A percentile compares a stretch with the other conserved stretches of the same genome.
Evolutionary conservation across 306 rosid genomes (phyloP).

Genomic region (Malus sieversii): DNA sequence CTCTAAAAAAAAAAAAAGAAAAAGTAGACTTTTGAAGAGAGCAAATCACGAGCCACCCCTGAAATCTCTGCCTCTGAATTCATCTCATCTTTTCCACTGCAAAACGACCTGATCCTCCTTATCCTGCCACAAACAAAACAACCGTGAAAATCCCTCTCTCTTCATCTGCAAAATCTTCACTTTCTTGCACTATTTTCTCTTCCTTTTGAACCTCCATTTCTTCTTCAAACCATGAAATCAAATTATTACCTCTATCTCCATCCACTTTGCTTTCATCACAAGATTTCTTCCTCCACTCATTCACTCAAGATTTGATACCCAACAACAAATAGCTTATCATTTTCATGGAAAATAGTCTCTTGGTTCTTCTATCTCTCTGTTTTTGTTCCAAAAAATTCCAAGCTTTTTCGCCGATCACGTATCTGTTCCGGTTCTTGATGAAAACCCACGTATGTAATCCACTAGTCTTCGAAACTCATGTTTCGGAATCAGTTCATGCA

Average conservation of each 20-base stretch:
- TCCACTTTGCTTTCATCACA: slow-evolving; percentile 14
- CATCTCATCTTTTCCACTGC: slow-evolving; percentile 54
- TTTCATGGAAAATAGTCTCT: slow-evolving; percentile 13
- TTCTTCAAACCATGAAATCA: slow-evolving; percentile 36
- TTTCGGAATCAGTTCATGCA: slow-evolving; percentile 75
- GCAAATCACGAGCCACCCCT: slow-evolving; percentile 78
- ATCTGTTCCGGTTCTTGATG: slow-evolving; percentile 34
- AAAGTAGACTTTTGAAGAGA: slow-evolving; percentile 49
- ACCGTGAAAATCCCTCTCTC: slow-evolving; percentile 50
- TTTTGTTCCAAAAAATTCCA: slow-evolving; percentile 14
- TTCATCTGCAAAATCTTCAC: slow-evolving; percentile 18
- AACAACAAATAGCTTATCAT: neutral
- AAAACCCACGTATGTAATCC: slow-evolving; percentile 22
- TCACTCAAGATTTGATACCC: slow-evolving; percentile 20
- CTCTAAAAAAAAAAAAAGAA: neutral
- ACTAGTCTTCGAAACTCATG: slow-evolving; percentile 43
- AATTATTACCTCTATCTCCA: neutral
- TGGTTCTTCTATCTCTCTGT: slow-evolving; percentile 12
- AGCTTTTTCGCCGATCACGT: slow-evolving; percentile 23
- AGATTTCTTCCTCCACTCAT: neutral
- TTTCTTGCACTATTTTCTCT: slow-evolving; percentile 31
- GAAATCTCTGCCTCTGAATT: slow-evolving; percentile 55
- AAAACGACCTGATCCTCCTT: slow-evolving; percentile 64
- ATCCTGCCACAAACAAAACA: slow-evolving; percentile 33
- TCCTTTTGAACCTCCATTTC: slow-evolving; percentile 18